Evolutionary conservation across 495 filamentous ascomycete species (phyloP).

Genomic region (Stereocaulon alpinum): DNA sequence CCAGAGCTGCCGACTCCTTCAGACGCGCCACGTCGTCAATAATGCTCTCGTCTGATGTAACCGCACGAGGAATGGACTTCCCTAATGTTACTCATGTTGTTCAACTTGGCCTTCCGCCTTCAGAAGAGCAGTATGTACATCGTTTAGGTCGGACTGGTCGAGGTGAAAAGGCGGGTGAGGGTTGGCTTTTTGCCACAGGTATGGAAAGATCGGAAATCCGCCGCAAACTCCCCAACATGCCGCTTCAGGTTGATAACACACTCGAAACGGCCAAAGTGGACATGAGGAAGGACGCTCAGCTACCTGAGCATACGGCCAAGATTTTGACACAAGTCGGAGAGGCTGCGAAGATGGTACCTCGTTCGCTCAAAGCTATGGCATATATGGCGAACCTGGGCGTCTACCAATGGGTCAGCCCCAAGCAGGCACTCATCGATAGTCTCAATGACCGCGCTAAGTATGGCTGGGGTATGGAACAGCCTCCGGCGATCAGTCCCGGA

Average conservation of each 20-base stretch:
- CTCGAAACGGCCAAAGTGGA: conserved; percentile 44
- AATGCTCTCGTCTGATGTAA: conserved; percentile 87
- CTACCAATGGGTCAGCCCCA: conserved; percentile 25
- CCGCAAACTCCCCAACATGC: conserved; percentile 46
- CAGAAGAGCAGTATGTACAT: conserved; percentile 61
- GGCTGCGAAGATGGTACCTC: conserved; percentile 29
- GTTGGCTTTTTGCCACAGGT: conserved; percentile 61
- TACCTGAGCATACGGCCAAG: conserved; percentile 25
- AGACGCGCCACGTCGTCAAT: conserved; percentile 51
- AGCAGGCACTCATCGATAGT: conserved; percentile 34
- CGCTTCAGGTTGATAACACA: conserved; percentile 50
- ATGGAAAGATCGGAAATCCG: conserved; percentile 44
- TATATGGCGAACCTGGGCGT: conserved; percentile 44
- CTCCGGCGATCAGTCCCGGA: conserved; percentile 41
- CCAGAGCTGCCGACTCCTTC: conserved; percentile 61
- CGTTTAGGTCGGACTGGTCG: conserved; percentile 64
- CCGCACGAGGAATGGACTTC: conserved; percentile 82
- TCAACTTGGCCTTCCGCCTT: conserved; percentile 52
- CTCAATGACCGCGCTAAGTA: conserved; percentile 53
- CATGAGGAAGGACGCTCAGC: conserved; percentile 34
- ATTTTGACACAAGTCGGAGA: conserved; percentile 30
- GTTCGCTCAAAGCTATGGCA: conserved; percentile 35
- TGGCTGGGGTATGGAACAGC: conserved; percentile 50
- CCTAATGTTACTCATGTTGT: conserved; percentile 63
- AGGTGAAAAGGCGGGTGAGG: conserved; percentile 68